These are phyloP conservation scores for Epichloe gansuensis DNA, from an alignment of 2,329 filamentous ascomycete genomes.

Conservation along the genomic window DNA sequence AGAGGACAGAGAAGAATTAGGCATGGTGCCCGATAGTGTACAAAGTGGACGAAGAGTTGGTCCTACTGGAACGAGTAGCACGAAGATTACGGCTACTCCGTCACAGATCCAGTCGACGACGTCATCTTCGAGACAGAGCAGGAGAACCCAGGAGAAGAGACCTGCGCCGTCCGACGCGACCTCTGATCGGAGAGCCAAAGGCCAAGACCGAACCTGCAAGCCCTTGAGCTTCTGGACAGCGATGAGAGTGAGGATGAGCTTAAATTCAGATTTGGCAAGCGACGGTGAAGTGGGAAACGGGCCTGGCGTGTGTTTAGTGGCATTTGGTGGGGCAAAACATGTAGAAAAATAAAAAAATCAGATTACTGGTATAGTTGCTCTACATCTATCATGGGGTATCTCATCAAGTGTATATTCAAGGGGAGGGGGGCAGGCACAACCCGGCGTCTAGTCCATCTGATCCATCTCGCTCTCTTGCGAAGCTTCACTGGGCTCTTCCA, in stretches of 20 bases:
- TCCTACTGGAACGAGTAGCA: conserved; percentile 14
- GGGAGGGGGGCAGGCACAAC: too few relatives aligned
- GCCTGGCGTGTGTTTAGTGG: background rate
- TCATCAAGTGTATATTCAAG: background rate
- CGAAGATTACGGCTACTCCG: conserved; percentile 13
- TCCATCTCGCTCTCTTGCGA: conserved; percentile 36
- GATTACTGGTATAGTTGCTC: background rate
- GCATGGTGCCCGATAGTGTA: background rate
- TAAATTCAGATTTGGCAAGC: conserved; percentile 43
- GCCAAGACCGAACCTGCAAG: conserved; percentile 21
- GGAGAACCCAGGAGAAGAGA: conserved; percentile 20
- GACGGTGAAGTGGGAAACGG: conserved; percentile 21
- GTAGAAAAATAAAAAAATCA: background rate
- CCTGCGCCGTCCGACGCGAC: conserved; percentile 17
- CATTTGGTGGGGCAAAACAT: background rate
- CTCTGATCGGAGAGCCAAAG: conserved; percentile 20
- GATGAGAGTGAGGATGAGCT: conserved; percentile 45
- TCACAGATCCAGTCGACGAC: conserved; percentile 18
- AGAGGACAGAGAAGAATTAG: conserved; percentile 3
- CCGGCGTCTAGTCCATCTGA: conserved; percentile 41
- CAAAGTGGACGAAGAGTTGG: background rate
- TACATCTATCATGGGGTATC: conserved; percentile 5
- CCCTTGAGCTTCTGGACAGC: conserved; percentile 24
- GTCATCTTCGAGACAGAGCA: conserved; percentile 15
- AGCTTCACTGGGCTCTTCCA: conserved; percentile 39